Base-by-base conservation (phyloP, 2,329 filamentous ascomycete genomes). In the Pseudocercospora fijiensis region DNA sequence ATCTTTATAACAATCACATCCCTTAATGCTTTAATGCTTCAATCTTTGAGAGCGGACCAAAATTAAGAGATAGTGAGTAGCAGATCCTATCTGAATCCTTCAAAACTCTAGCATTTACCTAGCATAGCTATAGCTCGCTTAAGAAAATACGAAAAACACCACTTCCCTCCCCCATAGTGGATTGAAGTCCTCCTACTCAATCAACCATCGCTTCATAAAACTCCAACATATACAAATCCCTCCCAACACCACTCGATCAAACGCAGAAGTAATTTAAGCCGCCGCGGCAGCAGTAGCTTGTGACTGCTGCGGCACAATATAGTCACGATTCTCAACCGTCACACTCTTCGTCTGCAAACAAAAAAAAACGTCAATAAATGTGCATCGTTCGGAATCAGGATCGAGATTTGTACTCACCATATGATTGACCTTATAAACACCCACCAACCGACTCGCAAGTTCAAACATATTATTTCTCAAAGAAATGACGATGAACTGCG, bases 401-500 rank as follows among this genome's bases (percentile, higher is more conserved):
- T n/a, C 6, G 13, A 5, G 33, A 16, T 8, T 6, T 13, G 28
- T 2, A 75, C 81, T 74, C 74, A 84, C 83, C 87, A 98, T 99
- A 78, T 99, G 94, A 79, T 96, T 98, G 76, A 99, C 95, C 83
- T 99, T 99, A 83, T 99, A 99, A 61, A 99, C 95, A 70, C 96
- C 96, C 13, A 99, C 92, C 64, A 99, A 85, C 61, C 96, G 86
- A 63, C 92, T 88, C n/a, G 96, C 94, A 67, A 99, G 87, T 83
- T 99, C 95, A 78, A 99, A 99, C 95, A 99, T 99, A 82, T 99
- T 99, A 80, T 99, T 99, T 73, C 95, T 85, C 73, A 99, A 83
- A 16, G 92, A 97, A 75, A 99, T 99, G 74, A 99, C 95, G 72
- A 99, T 95, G 77, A 99, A 99, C 76, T 99, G 95, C 1, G 95